These are phyloP conservation scores for Sarcodon sp. DNA, from an alignment of 768 basidiomycete genomes.

Conservation along the genomic window DNA sequence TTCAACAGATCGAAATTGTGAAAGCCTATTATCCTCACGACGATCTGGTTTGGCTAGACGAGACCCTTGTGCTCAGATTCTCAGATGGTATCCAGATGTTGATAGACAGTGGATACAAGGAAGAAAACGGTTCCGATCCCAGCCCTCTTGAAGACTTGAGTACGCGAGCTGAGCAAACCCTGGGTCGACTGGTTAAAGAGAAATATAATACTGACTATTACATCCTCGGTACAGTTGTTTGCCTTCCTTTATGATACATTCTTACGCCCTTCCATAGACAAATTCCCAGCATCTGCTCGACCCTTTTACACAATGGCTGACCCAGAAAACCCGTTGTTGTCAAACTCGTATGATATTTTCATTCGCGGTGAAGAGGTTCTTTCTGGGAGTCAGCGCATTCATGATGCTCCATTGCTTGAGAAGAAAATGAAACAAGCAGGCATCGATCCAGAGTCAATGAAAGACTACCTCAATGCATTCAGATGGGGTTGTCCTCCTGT, in stretches of 20 bases:
- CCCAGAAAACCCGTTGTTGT: constrained; percentile 76
- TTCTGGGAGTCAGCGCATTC: constrained; percentile 95
- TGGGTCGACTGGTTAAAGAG: constrained; percentile 83
- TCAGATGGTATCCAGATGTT: constrained; percentile 40
- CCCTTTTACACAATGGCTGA: constrained; percentile 99
- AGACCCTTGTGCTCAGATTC: constrained; percentile 38
- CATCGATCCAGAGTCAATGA: constrained; percentile 86
- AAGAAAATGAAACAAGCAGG: constrained; percentile 79
- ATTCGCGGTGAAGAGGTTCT: constrained; percentile 98
- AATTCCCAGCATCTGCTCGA: constrained; percentile 88
- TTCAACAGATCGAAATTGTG: constrained; percentile 22
- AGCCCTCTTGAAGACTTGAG: constrained; percentile 48
- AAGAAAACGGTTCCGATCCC: constrained; percentile 17
- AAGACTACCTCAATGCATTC: constrained; percentile 89
- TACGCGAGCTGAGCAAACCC: constrained; percentile 87
- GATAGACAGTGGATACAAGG: constrained; percentile 26
- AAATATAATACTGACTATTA: constrained; percentile 98
- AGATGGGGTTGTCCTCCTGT: constrained; percentile 79
- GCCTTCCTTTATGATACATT: background rate
- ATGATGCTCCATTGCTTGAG: constrained; percentile 69
- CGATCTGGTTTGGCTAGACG: constrained; percentile 39
- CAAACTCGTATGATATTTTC: constrained; percentile 99
- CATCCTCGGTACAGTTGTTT: constrained; percentile 45
- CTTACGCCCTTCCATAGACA: constrained; percentile 46
- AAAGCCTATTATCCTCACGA: constrained; percentile 38